These are phyloP conservation scores for Aspergillus sp. DNA, from an alignment of 2,329 filamentous ascomycete genomes.

Conservation along the genomic window DNA sequence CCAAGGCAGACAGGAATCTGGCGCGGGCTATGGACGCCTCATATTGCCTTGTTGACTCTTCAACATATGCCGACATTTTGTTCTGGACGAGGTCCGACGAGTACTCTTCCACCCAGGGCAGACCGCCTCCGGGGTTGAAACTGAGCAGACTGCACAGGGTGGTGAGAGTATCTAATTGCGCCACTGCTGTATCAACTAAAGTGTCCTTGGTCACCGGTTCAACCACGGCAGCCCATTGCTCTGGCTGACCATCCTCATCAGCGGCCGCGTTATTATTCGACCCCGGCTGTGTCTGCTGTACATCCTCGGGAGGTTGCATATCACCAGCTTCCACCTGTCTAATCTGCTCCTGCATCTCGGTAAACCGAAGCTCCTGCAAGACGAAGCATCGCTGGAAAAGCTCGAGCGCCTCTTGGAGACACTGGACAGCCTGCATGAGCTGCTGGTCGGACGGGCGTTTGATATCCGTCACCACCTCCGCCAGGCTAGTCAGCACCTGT, in stretches of 20 bases:
- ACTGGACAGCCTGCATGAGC: slow-evolving; percentile 41
- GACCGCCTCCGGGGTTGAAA: slow-evolving; percentile 33
- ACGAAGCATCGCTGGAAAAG: slow-evolving; percentile 50
- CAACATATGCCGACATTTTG: slow-evolving; percentile 48
- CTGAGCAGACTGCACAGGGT: slow-evolving; percentile 44
- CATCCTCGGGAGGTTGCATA: slow-evolving; percentile 5
- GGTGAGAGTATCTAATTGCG: slow-evolving; percentile 51
- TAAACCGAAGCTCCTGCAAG: slow-evolving; percentile 45
- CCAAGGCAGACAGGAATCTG: slow-evolving; percentile 48
- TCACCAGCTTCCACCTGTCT: slow-evolving; percentile 29
- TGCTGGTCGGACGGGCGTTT: slow-evolving; percentile 37
- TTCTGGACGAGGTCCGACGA: slow-evolving; percentile 45
- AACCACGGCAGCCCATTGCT: slow-evolving; percentile 59
- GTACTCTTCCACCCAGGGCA: slow-evolving; percentile 53
- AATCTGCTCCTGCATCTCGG: slow-evolving; percentile 38
- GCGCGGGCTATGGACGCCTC: slow-evolving; percentile 50
- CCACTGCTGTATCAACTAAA: slow-evolving; percentile 60
- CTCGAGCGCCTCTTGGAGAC: slow-evolving; percentile 54
- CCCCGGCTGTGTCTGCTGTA: slow-evolving; percentile 4
- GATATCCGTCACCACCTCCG: slow-evolving; percentile 51
- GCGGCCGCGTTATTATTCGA: background rate
- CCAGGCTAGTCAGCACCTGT: slow-evolving; percentile 59
- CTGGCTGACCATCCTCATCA: slow-evolving; percentile 27
- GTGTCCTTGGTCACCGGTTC: slow-evolving; percentile 57
- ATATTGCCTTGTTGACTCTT: slow-evolving; percentile 37